Evolutionary conservation across 176 grass and related monocot genomes (phyloP), one percentile per base, ranked within the genome.

Genomic region (Aegilops bicornis): DNA sequence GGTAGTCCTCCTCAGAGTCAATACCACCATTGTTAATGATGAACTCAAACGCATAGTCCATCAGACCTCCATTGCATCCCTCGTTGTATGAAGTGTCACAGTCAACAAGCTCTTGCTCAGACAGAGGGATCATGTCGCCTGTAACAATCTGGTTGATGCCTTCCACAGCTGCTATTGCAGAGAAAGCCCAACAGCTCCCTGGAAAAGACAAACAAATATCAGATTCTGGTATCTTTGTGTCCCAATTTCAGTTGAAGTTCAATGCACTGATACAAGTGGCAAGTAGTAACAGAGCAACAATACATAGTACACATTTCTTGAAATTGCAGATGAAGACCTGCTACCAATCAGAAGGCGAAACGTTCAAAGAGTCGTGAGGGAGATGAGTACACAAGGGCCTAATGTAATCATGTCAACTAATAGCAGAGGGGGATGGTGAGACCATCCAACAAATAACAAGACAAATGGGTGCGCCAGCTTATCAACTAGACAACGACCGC

Each of bases 181-280:
- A 97, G 85, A 97, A 97, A 61, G 94, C 94, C 94, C 94, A 97
- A 72, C 94, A 97, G 25, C 94, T 97, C 35, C 94, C 94, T 97
- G 47, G 7, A 88, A 88, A 14, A 36, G 35, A 84, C 33, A 35
- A 78, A 69, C 16, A 69, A 60, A 75, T 8, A 45, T 87, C 10
- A 90, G 10, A 79, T 58, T 83, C 32, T 12, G 2, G 8, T 65
- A 37, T n/a, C 47, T 10, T n/a, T 10, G 16, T 52, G 50, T 1
- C 8, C 36, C 1, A 1, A 40, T 25, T 29, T 83, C 40, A 24
- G 64, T 73, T 40, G 27, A 20, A 27, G 32, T 11, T 40, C 50
- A 56, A 40, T 20, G 32, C 31, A 30, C 32, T 60, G 33, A 59
- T 22, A 73, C 48, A 16, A 29, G 13, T 73, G 10, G 14, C 24